A percentile compares a stretch with the other conserved stretches of the same genome.
These are phyloP conservation scores for Angophora floribunda DNA, from an alignment of 345 rosid species.

Conservation along the genomic window DNA sequence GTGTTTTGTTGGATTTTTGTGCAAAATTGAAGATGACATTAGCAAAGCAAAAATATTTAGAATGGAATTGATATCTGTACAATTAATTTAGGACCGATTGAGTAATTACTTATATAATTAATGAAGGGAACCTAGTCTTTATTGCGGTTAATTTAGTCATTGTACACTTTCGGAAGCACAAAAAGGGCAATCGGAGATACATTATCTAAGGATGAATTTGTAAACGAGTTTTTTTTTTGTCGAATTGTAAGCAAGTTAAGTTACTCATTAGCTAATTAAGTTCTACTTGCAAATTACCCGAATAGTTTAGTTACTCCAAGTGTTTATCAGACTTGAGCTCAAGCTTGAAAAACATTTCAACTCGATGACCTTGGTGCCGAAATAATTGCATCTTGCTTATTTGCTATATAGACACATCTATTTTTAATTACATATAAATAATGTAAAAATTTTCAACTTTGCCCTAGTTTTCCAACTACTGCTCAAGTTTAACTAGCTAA, in stretches of 20 bases:
- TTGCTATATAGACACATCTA: not conserved
- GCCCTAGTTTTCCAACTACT: not conserved
- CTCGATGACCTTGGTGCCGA: not conserved
- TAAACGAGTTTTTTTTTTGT: not conserved
- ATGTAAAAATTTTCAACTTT: not conserved
- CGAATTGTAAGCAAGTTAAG: not conserved
- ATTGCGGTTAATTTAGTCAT: not conserved
- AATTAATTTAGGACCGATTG: not conserved
- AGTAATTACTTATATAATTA: too few relatives aligned
- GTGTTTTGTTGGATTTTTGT: fast-evolving
- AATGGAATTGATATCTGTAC: too few relatives aligned
- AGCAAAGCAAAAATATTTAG: too few relatives aligned
- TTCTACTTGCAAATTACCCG: not conserved
- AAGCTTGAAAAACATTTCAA: not conserved
- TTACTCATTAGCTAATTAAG: not conserved
- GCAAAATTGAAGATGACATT: not conserved
- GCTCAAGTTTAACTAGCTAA: not conserved
- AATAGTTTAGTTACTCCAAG: not conserved
- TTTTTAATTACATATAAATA: too few relatives aligned
- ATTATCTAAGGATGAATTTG: not conserved
- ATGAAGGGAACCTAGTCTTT: not conserved
- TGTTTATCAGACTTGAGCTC: not conserved
- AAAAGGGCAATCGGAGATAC: not conserved
- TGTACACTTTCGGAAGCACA: not conserved
- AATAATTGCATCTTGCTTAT: not conserved